Conservation (phyloP, 352 stramenopile genomes). For the Globisporangium paroecandrum region DNA sequence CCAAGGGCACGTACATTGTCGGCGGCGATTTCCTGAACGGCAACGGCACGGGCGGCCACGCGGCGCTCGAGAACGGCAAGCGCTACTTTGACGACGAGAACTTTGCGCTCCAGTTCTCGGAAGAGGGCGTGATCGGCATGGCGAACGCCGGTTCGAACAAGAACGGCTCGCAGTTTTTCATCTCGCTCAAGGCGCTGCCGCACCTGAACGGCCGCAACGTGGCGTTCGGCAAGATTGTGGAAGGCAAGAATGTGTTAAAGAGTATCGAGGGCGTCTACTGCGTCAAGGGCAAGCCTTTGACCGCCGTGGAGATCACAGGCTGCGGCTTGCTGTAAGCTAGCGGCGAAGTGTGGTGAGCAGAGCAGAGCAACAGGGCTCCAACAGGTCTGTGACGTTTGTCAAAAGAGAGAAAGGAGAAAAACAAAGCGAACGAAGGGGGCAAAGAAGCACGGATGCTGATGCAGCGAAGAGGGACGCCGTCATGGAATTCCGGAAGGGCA, state of each 20-base stretch:
- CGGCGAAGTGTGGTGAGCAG: not conserved
- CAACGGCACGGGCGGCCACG: slow-evolving; percentile 73
- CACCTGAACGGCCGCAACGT: slow-evolving; percentile 88
- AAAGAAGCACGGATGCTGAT: not conserved
- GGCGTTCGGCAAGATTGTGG: slow-evolving; percentile 84
- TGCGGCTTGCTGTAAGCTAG: slow-evolving; percentile 71
- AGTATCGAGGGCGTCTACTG: slow-evolving; percentile 80
- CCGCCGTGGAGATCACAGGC: slow-evolving; percentile 73
- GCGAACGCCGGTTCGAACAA: slow-evolving; percentile 97
- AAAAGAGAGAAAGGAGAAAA: not conserved
- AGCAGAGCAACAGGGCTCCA: not conserved
- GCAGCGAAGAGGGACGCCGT: not conserved
- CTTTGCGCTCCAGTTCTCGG: slow-evolving; percentile 82
- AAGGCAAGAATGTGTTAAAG: slow-evolving; percentile 80
- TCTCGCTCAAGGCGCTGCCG: slow-evolving; percentile 85
- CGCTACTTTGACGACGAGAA: slow-evolving; percentile 87
- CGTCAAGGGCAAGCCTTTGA: slow-evolving; percentile 81
- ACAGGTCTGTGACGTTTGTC: not conserved
- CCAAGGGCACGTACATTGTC: slow-evolving; percentile 75
- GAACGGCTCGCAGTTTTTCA: slow-evolving; percentile 99
- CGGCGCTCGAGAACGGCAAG: slow-evolving; percentile 61
- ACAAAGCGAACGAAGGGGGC: not conserved
- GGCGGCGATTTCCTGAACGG: slow-evolving; percentile 71
- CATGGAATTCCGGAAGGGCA: not conserved
- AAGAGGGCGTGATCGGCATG: slow-evolving; percentile 91